A percentile compares a stretch with the other conserved stretches of the same genome.
These are phyloP conservation scores for Sclerotinia subarctica DNA, from an alignment of 2,329 filamentous ascomycete genomes.

Conservation along the genomic window DNA sequence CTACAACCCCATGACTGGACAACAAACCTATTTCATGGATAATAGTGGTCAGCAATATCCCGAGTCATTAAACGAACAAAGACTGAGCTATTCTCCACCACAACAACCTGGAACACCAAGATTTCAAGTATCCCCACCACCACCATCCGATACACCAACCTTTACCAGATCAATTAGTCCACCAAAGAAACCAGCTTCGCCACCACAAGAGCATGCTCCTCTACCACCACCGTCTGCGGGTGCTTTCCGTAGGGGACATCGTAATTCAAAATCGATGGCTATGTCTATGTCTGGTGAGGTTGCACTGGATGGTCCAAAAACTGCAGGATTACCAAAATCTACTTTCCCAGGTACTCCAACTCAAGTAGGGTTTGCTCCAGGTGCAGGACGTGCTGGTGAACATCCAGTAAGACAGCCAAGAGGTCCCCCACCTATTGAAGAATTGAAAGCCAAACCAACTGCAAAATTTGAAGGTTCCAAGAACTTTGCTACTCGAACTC, in stretches of 20 bases:
- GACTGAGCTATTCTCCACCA: slow-evolving; percentile 46
- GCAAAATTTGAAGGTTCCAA: slow-evolving; percentile 93
- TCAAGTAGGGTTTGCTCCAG: slow-evolving; percentile 79
- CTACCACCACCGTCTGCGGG: slow-evolving; percentile 86
- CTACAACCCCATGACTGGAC: slow-evolving; percentile 82
- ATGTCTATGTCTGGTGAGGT: slow-evolving; percentile 34
- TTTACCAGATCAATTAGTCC: slow-evolving; percentile 61
- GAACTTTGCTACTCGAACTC: slow-evolving; percentile 92
- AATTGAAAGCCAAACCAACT: slow-evolving; percentile 84
- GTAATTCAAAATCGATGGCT: slow-evolving; percentile 74
- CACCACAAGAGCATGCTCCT: slow-evolving; percentile 65
- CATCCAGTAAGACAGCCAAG: slow-evolving; percentile 91
- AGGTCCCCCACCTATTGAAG: slow-evolving; percentile 86
- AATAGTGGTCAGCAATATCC: slow-evolving; percentile 45
- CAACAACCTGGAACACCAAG: slow-evolving; percentile 62
- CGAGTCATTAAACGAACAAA: slow-evolving; percentile 40
- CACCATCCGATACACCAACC: slow-evolving; percentile 52
- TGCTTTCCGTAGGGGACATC: slow-evolving; percentile 89
- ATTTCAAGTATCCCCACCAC: slow-evolving; percentile 79
- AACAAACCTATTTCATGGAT: slow-evolving; percentile 70
- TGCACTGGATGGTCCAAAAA: slow-evolving; percentile 47
- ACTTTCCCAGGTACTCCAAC: slow-evolving; percentile 79
- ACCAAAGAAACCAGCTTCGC: slow-evolving; percentile 65
- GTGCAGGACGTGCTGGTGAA: slow-evolving; percentile 88
- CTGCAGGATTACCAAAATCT: slow-evolving; percentile 68